Percentiles rank a stretch among this genome's conserved stretches.
phyloP scores from a whole-genome alignment of 768 basidiomycete genomes.

The Leccinum disarticulatum region DNA sequence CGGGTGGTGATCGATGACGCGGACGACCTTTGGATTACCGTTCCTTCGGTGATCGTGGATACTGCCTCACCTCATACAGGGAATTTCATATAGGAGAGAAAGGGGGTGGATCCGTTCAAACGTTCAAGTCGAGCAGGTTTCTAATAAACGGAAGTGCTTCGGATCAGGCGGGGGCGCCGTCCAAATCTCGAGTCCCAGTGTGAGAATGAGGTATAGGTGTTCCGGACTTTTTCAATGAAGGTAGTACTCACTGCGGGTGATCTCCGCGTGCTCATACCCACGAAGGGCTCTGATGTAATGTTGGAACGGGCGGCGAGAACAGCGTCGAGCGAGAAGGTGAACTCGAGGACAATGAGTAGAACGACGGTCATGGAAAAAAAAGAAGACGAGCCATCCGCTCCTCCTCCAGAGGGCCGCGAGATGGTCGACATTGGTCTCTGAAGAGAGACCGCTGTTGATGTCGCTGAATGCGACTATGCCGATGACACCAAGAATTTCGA shows the following conservation, averaged over 20 bases:
- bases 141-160: too few relatives aligned
- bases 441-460: slow-evolving; percentile 75
- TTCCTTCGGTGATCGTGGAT: too few relatives aligned
- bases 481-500: slow-evolving; percentile 81
- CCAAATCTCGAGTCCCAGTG: slow-evolving; percentile 65
- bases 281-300: slow-evolving; percentile 57
- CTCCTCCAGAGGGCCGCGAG: slow-evolving; percentile 86
- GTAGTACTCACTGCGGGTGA: slow-evolving; percentile 18
- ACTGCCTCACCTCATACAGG: too few relatives aligned
- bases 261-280: slow-evolving; percentile 37
- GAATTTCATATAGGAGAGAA: too few relatives aligned
- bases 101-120: too few relatives aligned
- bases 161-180: slow-evolving; percentile 45
- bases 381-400: slow-evolving; percentile 87
- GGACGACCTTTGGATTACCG: too few relatives aligned
- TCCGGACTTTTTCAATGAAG: slow-evolving; percentile 35
- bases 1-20: too few relatives aligned
- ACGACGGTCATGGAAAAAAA: slow-evolving; percentile 74
- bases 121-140: too few relatives aligned
- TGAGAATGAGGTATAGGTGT: slow-evolving; percentile 48
- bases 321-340: slow-evolving; percentile 69
- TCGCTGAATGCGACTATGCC: slow-evolving; percentile 88
- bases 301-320: slow-evolving; percentile 72
- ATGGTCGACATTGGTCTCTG: slow-evolving; percentile 70
- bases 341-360: slow-evolving; percentile 63